Conservation (phyloP, 2,329 filamentous ascomycete genomes). For the Parafenestella ontariensis region DNA sequence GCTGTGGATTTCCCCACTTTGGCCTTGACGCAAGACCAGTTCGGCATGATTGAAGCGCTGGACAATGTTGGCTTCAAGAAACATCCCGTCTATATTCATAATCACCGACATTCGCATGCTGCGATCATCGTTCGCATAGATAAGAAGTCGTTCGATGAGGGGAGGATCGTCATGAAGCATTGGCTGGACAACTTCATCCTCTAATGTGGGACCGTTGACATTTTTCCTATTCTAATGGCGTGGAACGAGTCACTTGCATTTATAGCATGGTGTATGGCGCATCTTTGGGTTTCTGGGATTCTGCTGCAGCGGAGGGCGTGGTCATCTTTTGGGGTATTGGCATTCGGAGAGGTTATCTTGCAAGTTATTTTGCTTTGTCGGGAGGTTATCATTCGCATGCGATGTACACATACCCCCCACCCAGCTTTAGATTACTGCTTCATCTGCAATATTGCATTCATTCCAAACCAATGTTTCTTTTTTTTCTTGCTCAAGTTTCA, state of each 20-base stretch:
- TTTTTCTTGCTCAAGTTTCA: not conserved
- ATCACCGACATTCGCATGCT: constrained; percentile 79
- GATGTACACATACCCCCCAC: not conserved
- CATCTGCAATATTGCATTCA: not conserved
- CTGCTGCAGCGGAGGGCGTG: not conserved
- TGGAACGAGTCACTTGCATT: not conserved
- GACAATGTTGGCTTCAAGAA: constrained; percentile 68
- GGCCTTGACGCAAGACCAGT: constrained; percentile 80
- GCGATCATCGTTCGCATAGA: constrained; percentile 83
- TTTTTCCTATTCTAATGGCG: not conserved
- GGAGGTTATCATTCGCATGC: not conserved
- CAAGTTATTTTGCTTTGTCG: not conserved
- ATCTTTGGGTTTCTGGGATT: not conserved
- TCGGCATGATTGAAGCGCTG: constrained; percentile 80
- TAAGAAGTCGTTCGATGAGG: constrained; percentile 74
- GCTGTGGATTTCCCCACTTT: constrained; percentile 69
- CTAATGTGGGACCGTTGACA: constrained; percentile 5
- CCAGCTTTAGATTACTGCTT: not conserved
- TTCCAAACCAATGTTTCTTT: not conserved
- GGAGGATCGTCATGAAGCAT: constrained; percentile 77
- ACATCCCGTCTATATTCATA: constrained; percentile 75
- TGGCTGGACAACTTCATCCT: constrained; percentile 77
- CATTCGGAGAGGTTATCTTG: too few relatives aligned
- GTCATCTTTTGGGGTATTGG: not conserved
- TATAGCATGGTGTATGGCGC: constrained; percentile 16